A percentile compares a stretch with the other conserved stretches of the same genome.
Evolutionary conservation across 495 filamentous ascomycete species (phyloP).

Genomic region (Lasiosphaeriaceae sp.): DNA sequence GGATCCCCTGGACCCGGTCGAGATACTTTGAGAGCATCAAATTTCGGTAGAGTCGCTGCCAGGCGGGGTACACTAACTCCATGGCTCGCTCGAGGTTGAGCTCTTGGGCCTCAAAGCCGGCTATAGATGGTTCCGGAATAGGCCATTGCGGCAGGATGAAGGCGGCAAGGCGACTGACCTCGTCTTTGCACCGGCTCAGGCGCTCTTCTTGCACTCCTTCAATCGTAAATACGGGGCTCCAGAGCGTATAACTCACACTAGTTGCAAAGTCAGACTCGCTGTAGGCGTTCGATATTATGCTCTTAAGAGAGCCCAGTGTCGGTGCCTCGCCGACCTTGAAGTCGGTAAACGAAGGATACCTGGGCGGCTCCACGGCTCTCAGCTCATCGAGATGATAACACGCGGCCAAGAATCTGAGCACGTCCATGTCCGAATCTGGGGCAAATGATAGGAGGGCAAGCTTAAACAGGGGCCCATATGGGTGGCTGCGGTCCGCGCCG

Average conservation of each 20-base stretch:
- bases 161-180: background rate
- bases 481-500: background rate
- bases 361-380: background rate
- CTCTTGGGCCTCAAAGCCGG: background rate
- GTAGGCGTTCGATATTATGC: background rate
- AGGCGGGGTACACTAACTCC: background rate
- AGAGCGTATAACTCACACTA: background rate
- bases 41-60: background rate
- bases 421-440: background rate
- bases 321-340: background rate
- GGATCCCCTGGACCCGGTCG: background rate
- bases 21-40: background rate
- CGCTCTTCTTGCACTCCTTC: background rate
- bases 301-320: background rate
- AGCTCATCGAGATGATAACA: background rate
- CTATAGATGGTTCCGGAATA: background rate
- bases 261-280: background rate
- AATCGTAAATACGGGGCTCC: background rate
- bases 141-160: conserved; percentile 1
- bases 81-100: background rate
- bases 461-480: conserved; percentile 4
- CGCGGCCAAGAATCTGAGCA: background rate
- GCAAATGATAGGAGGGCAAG: background rate
- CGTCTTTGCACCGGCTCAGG: background rate
- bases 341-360: background rate